Base-by-base conservation (phyloP, 2,329 filamentous ascomycete species). In the Coccinonectria pachysandricola region DNA sequence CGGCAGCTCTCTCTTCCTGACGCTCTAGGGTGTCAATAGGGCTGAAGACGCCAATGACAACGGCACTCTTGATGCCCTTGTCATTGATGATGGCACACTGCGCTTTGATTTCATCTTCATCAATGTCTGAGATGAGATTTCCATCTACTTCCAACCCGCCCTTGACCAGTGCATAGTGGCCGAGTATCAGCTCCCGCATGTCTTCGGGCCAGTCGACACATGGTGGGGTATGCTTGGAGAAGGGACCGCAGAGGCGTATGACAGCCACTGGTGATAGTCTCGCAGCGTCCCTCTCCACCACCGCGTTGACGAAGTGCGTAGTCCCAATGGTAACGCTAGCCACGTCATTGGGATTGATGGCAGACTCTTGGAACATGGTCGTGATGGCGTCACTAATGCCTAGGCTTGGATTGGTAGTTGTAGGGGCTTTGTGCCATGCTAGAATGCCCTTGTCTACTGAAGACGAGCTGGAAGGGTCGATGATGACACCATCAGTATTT, bases 231-330 rank as follows among this genome's bases (percentile, higher is more conserved):
- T 68, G 58, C 30, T 65, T 61, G 3, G 64, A 62, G 34, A 68
- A 74, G 0, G 65, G 64, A 0, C 68, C 65, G 21, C 63, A 68
- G 5, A 74, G 56, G 5, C 70, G 60, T 10, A 75, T 40, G 3
- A 73, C 66, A 2, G 67, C 70, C 5, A 74, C 67, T 5, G 48
- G 53, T 9, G 59, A 57, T 3, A 74, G 46, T 2, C 64, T 57
- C 2, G 55, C 42, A 6, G 52, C 53, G 33, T 74, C 68, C 21
- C 62, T 53, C 43, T 73, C 66, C 1, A 74, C 54, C 3, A 74
- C 64, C 7, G 68, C 68, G 33, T 74, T 75, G 39, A 74, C 58
- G 37, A 74, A 74, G 32, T 74, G 68, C 1, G 69, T 73, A 1
- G 64, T 68, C 27, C 66, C 66, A 34, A 71, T 67, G 3, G 64